Evolutionary conservation across 140 eudicot genomes (phyloP), one percentile per base, ranked within the genome.

Genomic region (Ambrosia hybrid): DNA sequence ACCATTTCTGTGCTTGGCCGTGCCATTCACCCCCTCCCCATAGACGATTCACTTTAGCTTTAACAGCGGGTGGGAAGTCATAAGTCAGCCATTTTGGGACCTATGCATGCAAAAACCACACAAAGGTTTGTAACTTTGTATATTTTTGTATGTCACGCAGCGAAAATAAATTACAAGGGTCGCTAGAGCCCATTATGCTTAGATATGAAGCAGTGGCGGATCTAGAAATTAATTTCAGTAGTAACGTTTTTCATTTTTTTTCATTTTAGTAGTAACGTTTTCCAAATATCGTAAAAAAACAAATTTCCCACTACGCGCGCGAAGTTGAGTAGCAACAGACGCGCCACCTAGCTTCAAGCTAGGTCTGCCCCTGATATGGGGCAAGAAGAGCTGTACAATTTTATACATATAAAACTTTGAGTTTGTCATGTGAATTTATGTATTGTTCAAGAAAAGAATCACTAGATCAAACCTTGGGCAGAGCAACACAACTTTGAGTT

Each of bases 21-120:
- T 94, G 99, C 99, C 99, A 94, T 91, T 91, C 99, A 57, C 85
- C 85, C 45, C 99, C 99, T 36, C 99, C 89, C 99, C 99, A 94
- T 14, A 94, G 77, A 34, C 99, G 97, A 73, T 88, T 94, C 73
- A 94, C 99, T 83, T 94, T 94, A 63, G 99, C 96, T 88, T 91
- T 94, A 71, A 94, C 99, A 17, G 97, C 90, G 3, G 97, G 95
- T 4, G 99, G 99, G 76, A 94, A 94, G 72, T 94, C 99, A 30
- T 94, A 90, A 36, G 96, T 90, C 86, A 94, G 74, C 99, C 99
- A 94, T 45, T 83, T 81, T 52, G 92, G 97, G 57, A 91, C 99
- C 99, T 94, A 81, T 51, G 13, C 38, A 46, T 17, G 26, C 4
- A 43, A 6, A 43, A 43, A 43, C 0, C 48, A 43, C 48, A 43